These are phyloP conservation scores for Dioszegia hungarica DNA, from an alignment of 768 basidiomycete genomes.

Conservation along the genomic window DNA sequence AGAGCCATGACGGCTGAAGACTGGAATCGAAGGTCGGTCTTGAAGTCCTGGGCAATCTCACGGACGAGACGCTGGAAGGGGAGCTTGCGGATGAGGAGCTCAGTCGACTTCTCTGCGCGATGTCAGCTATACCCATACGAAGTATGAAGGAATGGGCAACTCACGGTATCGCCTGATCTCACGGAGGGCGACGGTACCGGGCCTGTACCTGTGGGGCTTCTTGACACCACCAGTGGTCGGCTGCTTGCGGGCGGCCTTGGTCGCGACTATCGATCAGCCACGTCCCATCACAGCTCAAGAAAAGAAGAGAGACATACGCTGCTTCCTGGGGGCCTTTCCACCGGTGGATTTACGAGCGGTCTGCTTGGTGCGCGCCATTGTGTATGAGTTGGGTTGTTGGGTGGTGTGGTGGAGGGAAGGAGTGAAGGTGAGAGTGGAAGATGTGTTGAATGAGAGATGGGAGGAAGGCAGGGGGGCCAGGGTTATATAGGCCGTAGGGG, in stretches of 20 bases:
- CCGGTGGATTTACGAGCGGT: constrained; percentile 83
- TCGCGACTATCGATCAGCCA: constrained; percentile 52
- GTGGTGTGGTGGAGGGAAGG: constrained; percentile 9
- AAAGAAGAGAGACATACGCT: constrained; percentile 21
- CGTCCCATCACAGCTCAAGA: not conserved
- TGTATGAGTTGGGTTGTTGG: constrained; percentile 15
- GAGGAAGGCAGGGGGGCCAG: not conserved
- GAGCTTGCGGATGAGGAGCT: constrained; percentile 97
- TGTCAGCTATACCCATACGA: constrained; percentile 14
- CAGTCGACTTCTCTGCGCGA: constrained; percentile 59
- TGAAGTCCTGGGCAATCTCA: constrained; percentile 94
- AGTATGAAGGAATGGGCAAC: constrained; percentile 48
- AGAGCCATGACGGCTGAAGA: constrained; percentile 56
- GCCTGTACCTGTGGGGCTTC: constrained; percentile 53
- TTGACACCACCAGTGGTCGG: constrained; percentile 49
- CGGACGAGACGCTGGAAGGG: constrained; percentile 96
- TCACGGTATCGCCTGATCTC: constrained; percentile 54
- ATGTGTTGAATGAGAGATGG: constrained; percentile 15
- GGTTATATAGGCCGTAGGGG: constrained; percentile 23
- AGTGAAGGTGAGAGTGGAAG: not conserved
- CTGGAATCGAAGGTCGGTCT: constrained; percentile 54
- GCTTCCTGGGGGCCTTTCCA: constrained; percentile 55
- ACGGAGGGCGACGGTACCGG: constrained; percentile 54
- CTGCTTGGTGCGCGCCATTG: constrained; percentile 57
- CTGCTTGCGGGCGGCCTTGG: constrained; percentile 60